Conservation (phyloP, 2,329 filamentous ascomycete genomes). For the Sporothrix phasma region DNA sequence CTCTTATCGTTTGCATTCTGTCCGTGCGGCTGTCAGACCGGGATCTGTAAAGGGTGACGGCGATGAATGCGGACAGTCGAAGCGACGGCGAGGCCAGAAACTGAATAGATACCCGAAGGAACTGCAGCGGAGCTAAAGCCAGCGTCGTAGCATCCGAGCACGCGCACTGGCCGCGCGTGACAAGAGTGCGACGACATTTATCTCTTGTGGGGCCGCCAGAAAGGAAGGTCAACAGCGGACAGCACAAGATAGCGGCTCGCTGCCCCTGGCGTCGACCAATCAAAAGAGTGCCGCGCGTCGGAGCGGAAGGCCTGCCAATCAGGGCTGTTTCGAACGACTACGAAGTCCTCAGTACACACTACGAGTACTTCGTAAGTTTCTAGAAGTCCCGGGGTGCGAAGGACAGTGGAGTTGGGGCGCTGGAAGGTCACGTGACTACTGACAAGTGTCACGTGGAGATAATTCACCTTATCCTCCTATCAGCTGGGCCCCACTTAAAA, state of each 20-base stretch:
- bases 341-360: no score
- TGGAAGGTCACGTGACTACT: not conserved
- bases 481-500: not conserved
- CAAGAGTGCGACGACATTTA: not conserved
- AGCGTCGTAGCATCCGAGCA: not conserved
- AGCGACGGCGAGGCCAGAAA: not conserved
- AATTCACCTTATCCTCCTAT: not conserved
- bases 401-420: no score
- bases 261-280: no score
- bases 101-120: no score
- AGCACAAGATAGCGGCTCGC: not conserved
- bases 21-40: not conserved
- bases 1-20: not conserved
- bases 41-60: not conserved
- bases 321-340: not conserved
- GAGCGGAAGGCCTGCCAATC: not conserved
- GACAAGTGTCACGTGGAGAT: not conserved
- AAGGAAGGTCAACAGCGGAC: slow-evolving; percentile 13
- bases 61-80: slow-evolving; percentile 4
- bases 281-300: not conserved
- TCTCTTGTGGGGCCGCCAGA: slow-evolving; percentile 8
- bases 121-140: no score
- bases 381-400: no score
- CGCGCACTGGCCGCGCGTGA: no score
- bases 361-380: no score